These are phyloP conservation scores for Corynespora cassiicola DNA, from an alignment of 2,329 filamentous ascomycete genomes.

Conservation along the genomic window DNA sequence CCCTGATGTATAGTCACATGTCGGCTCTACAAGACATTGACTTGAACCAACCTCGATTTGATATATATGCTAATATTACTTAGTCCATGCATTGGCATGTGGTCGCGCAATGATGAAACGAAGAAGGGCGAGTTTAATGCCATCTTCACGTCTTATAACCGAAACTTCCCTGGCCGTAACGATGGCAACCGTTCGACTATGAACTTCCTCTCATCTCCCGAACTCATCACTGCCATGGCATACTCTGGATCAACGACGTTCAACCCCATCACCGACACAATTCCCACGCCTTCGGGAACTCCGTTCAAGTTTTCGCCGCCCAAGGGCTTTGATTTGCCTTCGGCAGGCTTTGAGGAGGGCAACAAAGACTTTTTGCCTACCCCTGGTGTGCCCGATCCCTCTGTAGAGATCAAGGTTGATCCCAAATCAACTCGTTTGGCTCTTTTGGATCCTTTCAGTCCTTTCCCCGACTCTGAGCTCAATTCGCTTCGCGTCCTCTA, in stretches of 20 bases:
- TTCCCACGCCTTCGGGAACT: slow-evolving; percentile 80
- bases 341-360: slow-evolving; percentile 81
- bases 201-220: slow-evolving; percentile 98
- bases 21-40: not conserved
- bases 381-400: slow-evolving; percentile 73
- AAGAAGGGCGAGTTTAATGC: slow-evolving; percentile 87
- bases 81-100: slow-evolving; percentile 80
- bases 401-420: slow-evolving; percentile 76
- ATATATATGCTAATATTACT: slow-evolving; percentile 9
- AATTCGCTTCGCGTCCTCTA: slow-evolving; percentile 83
- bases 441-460: slow-evolving; percentile 84
- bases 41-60: too few relatives aligned
- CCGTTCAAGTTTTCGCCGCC: slow-evolving; percentile 86
- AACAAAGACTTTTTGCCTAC: slow-evolving; percentile 76
- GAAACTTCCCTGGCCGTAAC: slow-evolving; percentile 96
- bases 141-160: slow-evolving; percentile 97
- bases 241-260: slow-evolving; percentile 93
- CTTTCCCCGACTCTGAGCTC: slow-evolving; percentile 81
- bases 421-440: slow-evolving; percentile 91
- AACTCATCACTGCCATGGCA: slow-evolving; percentile 94
- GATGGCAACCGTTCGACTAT: slow-evolving; percentile 96
- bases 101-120: slow-evolving; percentile 88
- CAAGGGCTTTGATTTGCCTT: slow-evolving; percentile 64
- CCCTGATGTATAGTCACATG: too few relatives aligned
- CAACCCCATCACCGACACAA: slow-evolving; percentile 89